Percentiles rank a stretch among this genome's conserved stretches.
Conservation (phyloP, 768 basidiomycete species). For the Suillus luteus region DNA sequence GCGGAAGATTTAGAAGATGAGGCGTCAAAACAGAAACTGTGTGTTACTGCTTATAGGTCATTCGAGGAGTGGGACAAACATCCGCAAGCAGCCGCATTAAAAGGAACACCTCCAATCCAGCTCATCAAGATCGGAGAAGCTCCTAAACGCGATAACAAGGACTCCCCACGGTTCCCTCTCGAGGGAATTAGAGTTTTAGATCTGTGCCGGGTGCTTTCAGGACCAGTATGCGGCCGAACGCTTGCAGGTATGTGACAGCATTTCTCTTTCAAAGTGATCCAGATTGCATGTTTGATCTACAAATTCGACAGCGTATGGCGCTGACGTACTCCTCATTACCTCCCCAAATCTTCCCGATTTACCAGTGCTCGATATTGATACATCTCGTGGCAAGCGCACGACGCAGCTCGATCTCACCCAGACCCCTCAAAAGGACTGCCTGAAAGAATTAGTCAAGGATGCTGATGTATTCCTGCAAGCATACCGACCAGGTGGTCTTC, state of each 20-base stretch:
- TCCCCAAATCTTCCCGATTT: slow-evolving; percentile 55
- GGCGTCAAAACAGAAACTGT: slow-evolving; percentile 47
- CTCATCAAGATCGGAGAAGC: slow-evolving; percentile 52
- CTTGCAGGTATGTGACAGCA: slow-evolving; percentile 48
- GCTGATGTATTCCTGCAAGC: slow-evolving; percentile 64
- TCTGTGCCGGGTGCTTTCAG: slow-evolving; percentile 59
- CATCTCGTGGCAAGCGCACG: slow-evolving; percentile 63
- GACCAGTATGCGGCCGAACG: slow-evolving; percentile 55
- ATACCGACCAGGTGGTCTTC: slow-evolving; percentile 55
- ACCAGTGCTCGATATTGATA: slow-evolving; percentile 55
- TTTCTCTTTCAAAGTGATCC: not conserved
- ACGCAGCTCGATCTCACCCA: slow-evolving; percentile 56
- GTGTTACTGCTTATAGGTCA: slow-evolving; percentile 51
- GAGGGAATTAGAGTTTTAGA: slow-evolving; percentile 58
- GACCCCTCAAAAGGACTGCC: slow-evolving; percentile 32
- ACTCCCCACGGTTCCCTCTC: slow-evolving; percentile 36
- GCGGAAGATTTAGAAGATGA: slow-evolving; percentile 49
- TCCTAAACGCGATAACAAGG: slow-evolving; percentile 32
- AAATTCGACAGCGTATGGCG: slow-evolving; percentile 48
- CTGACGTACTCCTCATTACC: slow-evolving; percentile 56
- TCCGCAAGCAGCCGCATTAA: slow-evolving; percentile 46
- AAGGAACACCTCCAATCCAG: slow-evolving; percentile 42
- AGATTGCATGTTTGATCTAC: not conserved
- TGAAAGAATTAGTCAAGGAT: slow-evolving; percentile 39
- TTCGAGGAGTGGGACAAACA: slow-evolving; percentile 52